Conservation (phyloP, 495 filamentous ascomycete genomes). For the Penicillium egyptiacum region DNA sequence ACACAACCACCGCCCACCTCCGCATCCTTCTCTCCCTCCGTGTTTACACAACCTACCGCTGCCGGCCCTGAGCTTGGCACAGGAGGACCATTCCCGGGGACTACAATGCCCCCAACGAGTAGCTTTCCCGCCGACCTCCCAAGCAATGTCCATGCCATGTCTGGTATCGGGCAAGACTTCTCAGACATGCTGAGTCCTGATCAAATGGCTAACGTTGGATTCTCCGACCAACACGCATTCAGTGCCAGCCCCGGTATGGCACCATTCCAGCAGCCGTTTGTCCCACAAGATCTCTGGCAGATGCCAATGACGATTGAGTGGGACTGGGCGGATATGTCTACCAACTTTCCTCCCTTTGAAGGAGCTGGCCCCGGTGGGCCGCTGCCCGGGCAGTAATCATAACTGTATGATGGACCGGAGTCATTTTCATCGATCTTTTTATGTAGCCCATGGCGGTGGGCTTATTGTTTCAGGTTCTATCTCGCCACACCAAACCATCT, state of each 20-base stretch:
- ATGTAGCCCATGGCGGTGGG: slow-evolving; percentile 9
- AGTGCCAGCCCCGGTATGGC: slow-evolving; percentile 44
- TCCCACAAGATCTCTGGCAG: slow-evolving; percentile 96
- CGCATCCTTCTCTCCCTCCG: slow-evolving; percentile 36
- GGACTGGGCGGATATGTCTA: slow-evolving; percentile 90
- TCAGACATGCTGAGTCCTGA: slow-evolving; percentile 43
- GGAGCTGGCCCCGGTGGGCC: slow-evolving; percentile 24
- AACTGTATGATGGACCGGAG: slow-evolving; percentile 12
- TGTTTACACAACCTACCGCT: slow-evolving; percentile 32
- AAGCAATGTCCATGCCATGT: slow-evolving; percentile 33
- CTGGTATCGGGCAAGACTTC: slow-evolving; percentile 42
- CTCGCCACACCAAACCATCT: slow-evolving; percentile 6
- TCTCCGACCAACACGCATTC: slow-evolving; percentile 46
- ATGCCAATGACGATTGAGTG: slow-evolving; percentile 96
- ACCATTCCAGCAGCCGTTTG: slow-evolving; percentile 83
- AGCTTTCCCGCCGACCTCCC: slow-evolving; percentile 27
- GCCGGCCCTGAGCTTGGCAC: slow-evolving; percentile 26
- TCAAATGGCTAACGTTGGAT: slow-evolving; percentile 37
- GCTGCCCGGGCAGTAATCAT: slow-evolving; percentile 28
- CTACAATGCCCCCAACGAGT: slow-evolving; percentile 36
- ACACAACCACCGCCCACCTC: slow-evolving; percentile 31
- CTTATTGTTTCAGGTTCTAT: not conserved
- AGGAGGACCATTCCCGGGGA: slow-evolving; percentile 31
- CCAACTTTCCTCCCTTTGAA: slow-evolving; percentile 50
- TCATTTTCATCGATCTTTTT: not conserved